Evolutionary conservation across 495 filamentous ascomycete species (phyloP), one percentile per base, ranked within the genome.

Genomic region (Astrothelium macrocarpum): DNA sequence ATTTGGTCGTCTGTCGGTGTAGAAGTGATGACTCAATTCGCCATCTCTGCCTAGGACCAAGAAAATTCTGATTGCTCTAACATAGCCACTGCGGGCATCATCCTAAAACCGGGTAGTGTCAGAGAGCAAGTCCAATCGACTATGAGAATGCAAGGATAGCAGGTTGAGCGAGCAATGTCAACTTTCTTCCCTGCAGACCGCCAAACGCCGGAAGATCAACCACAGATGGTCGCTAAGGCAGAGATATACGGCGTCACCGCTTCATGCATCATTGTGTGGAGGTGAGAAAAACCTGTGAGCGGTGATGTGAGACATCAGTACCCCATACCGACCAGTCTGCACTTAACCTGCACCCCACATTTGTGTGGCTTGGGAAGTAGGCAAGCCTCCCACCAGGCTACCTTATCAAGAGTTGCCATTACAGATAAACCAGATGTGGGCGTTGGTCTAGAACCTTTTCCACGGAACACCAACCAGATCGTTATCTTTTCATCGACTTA

Each of bases 401-500:
- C 20, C 29, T n/a, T 28, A 9, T 2, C 9, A 12, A 28, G 25
- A 5, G 5, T 26, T 11, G 23, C 11, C 25, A 56, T 26, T 56
- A 20, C 49, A 28, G 49, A 29, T 56, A 56, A 29, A 56, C 49
- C 26, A 29, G 49, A 29, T 28, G 23, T 10, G 29, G 49, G 25
- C 49, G 25, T 28, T 10, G 49, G 49, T 56, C 49, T 56, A 29
- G 49, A n/a, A 29, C 49, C 25, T 56, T 56, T 29, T 11, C 25
- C 49, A 28, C 16, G 2, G 2, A 56, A 56, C 23, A 29, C 10
- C 29, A 26, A 56, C 7, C 9, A 29, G 9, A 9, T 28, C 11
- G 49, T 56, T 56, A 56, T 56, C 49, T 56, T 56, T 29, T 56
- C 49, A 56, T 25, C 49, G 49, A 56, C 25, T 29, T 25, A 9